Evolutionary conservation across 1,284 basidiomycete species (phyloP).

Genomic region (Anthracocystis panici-leucophaei): DNA sequence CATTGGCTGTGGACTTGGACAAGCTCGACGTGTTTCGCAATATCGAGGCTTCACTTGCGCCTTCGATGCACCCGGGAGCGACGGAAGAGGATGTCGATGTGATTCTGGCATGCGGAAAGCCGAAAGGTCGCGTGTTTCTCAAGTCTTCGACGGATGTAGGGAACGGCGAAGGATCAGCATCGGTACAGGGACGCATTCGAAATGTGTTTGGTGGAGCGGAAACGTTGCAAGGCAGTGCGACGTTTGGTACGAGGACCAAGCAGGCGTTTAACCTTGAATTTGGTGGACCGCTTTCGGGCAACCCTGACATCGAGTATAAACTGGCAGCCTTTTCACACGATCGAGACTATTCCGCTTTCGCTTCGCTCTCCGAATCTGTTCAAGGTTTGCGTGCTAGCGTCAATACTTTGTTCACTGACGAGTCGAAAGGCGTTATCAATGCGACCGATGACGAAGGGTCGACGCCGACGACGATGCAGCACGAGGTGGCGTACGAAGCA

Average conservation of each 20-base stretch:
- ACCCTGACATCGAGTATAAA: conserved; percentile 77
- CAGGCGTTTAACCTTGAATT: conserved; percentile 76
- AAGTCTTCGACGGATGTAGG: conserved; percentile 93
- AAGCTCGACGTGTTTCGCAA: conserved; percentile 82
- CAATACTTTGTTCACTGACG: conserved; percentile 72
- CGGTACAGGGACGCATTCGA: conserved; percentile 61
- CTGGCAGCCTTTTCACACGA: conserved; percentile 77
- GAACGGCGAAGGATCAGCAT: conserved; percentile 84
- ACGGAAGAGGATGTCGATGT: conserved; percentile 83
- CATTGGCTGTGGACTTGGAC: conserved; percentile 77
- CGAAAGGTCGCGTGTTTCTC: conserved; percentile 82
- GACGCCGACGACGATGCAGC: conserved; percentile 30
- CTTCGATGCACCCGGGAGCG: conserved; percentile 75
- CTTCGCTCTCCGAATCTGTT: conserved; percentile 78
- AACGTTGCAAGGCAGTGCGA: conserved; percentile 83
- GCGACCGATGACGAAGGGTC: conserved; percentile 34
- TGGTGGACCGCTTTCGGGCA: conserved; percentile 66
- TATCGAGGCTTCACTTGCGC: conserved; percentile 80
- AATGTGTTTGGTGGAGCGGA: conserved; percentile 95
- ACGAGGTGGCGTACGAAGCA: conserved; percentile 65
- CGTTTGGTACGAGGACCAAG: conserved; percentile 88
- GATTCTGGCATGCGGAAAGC: conserved; percentile 78
- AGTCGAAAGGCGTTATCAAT: conserved; percentile 36
- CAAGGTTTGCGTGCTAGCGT: conserved; percentile 78
- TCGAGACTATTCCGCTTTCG: conserved; percentile 78